A percentile compares a stretch with the other conserved stretches of the same genome.
phyloP scores from a whole-genome alignment of 2,329 filamentous ascomycete genomes.

The Calonectria hawksworthii region DNA sequence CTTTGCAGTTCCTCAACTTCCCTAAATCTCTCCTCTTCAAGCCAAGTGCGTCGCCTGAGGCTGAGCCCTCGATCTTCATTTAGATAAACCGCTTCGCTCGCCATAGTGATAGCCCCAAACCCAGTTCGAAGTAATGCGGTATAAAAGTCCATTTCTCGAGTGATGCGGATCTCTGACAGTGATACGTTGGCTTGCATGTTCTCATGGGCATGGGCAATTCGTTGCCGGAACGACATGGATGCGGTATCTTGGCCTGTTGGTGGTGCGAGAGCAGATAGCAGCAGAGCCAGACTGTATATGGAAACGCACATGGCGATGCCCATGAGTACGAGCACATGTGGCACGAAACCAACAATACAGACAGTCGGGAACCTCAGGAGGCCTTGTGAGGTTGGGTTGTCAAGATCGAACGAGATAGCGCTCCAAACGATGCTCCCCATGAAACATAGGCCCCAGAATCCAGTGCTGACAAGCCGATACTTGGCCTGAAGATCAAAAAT shows the following conservation, averaged over 20 bases:
- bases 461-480: slow-evolving; percentile 88
- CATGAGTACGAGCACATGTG: slow-evolving; percentile 86
- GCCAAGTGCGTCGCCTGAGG: slow-evolving; percentile 85
- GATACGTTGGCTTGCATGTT: slow-evolving; percentile 96
- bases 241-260: slow-evolving; percentile 46
- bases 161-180: slow-evolving; percentile 83
- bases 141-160: slow-evolving; percentile 95
- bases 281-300: slow-evolving; percentile 84
- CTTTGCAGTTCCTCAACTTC: slow-evolving; percentile 77
- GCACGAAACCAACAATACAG: slow-evolving; percentile 94
- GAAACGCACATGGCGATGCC: slow-evolving; percentile 82
- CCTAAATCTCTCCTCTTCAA: slow-evolving; percentile 87
- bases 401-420: slow-evolving; percentile 72
- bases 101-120: slow-evolving; percentile 90
- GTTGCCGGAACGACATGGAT: slow-evolving; percentile 64
- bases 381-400: slow-evolving; percentile 73
- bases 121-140: slow-evolving; percentile 89
- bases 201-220: slow-evolving; percentile 79
- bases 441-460: slow-evolving; percentile 90
- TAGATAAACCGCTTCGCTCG: slow-evolving; percentile 94
- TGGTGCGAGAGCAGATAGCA: slow-evolving; percentile 73
- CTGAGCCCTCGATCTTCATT: slow-evolving; percentile 88
- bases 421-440: slow-evolving; percentile 89
- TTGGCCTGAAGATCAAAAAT: slow-evolving; percentile 84
- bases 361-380: slow-evolving; percentile 92